Percentiles rank a stretch among this genome's conserved stretches.
These are phyloP conservation scores for Metroxylon sagu DNA, from an alignment of 176 grass and related monocot species.

Conservation along the genomic window DNA sequence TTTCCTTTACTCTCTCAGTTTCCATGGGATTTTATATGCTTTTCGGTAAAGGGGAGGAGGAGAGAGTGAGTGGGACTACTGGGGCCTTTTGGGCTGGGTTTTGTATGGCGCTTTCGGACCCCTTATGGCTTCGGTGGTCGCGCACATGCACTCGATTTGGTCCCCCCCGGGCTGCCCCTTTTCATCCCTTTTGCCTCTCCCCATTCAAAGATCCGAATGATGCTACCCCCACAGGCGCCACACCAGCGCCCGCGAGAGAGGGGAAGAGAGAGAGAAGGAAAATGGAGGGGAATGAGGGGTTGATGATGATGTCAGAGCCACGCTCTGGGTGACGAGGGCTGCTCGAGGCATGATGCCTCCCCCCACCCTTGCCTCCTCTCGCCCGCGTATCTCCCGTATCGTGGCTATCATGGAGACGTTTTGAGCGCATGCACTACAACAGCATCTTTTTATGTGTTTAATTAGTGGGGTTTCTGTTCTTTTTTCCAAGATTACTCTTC, in stretches of 20 bases:
- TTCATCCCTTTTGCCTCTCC: not conserved
- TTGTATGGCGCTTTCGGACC: not conserved
- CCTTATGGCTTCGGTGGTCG: not conserved
- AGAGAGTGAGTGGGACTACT: not conserved
- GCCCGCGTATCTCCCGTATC: not conserved
- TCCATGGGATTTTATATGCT: too few species aligned
- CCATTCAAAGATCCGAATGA: constrained; percentile 11
- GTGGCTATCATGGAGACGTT: not conserved
- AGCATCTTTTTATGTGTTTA: too few species aligned
- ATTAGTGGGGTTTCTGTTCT: too few species aligned
- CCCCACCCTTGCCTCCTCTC: not conserved
- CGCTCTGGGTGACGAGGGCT: not conserved
- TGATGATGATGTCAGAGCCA: not conserved
- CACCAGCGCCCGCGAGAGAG: not conserved
- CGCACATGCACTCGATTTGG: constrained; percentile 9
- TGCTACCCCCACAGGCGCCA: constrained; percentile 7
- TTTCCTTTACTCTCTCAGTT: not conserved
- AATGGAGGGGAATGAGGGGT: not conserved
- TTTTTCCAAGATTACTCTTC: too few species aligned
- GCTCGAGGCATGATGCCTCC: not conserved
- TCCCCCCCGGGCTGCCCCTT: not conserved
- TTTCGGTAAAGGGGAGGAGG: too few species aligned
- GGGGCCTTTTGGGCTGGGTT: too few species aligned
- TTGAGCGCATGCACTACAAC: not conserved
- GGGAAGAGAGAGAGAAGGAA: too few species aligned